These are phyloP conservation scores for Hypocrella siamensis DNA, from an alignment of 2,329 filamentous ascomycete genomes.

Conservation along the genomic window DNA sequence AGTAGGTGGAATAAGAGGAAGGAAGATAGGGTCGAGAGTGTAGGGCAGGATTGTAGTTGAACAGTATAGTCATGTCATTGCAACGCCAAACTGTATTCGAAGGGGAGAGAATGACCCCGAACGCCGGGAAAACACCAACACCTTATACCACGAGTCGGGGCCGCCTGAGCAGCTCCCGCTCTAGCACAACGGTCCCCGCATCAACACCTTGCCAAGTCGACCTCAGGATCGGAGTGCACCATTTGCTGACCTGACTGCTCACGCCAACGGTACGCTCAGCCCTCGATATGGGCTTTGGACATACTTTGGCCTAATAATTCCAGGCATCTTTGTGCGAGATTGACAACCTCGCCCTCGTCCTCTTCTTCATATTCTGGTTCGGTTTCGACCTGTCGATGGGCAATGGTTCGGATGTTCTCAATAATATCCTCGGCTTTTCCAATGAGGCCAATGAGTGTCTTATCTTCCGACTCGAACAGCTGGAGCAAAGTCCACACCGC, in stretches of 20 bases:
- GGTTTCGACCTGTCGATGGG: conserved; percentile 74
- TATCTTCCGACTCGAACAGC: conserved; percentile 87
- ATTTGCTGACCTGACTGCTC: no score
- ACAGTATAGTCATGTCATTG: no score
- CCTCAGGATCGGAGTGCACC: no score
- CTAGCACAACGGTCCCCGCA: no score
- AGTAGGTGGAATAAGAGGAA: background rate
- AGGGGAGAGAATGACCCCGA: no score
- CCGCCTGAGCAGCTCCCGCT: no score
- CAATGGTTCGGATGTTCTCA: conserved; percentile 80
- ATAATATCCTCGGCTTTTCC: conserved; percentile 83
- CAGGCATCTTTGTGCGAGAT: conserved; percentile 75
- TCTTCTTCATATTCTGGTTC: conserved; percentile 80
- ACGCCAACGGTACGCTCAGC: conserved; percentile 34
- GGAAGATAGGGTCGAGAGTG: conserved; percentile 49
- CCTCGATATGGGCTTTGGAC: conserved; percentile 71
- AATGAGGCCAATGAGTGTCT: conserved; percentile 74
- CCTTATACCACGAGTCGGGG: no score
- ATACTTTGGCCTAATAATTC: conserved; percentile 67
- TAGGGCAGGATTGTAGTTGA: no score
- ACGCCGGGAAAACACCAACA: no score
- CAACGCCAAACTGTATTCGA: no score
- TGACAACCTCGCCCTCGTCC: conserved; percentile 85
- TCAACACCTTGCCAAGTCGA: no score
- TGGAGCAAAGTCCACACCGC: conserved; percentile 96